These are phyloP conservation scores for Styphnolobium japonicum DNA, from an alignment of 306 rosid genomes.

Conservation along the genomic window DNA sequence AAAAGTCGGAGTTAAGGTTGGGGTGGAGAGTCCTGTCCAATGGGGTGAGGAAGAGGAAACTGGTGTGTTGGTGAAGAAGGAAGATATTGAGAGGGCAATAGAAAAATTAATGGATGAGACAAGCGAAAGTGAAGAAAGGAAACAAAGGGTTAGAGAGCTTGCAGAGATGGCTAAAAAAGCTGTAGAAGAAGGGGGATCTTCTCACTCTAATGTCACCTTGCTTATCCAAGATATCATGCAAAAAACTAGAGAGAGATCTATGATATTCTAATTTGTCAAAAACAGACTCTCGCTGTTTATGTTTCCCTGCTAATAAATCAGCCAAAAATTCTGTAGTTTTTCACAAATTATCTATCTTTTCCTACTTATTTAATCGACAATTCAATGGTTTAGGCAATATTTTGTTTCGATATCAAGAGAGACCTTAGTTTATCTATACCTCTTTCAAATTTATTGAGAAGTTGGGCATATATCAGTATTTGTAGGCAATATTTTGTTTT, in stretches of 20 bases:
- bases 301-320: too few species aligned
- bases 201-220: background rate
- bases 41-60: background rate
- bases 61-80: background rate
- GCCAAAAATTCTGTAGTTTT: too few species aligned
- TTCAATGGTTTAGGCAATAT: background rate
- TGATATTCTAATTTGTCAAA: background rate
- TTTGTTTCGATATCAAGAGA: background rate
- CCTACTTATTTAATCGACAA: too few species aligned
- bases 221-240: background rate
- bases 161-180: background rate
- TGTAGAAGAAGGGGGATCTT: background rate
- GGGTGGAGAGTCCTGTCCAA: background rate
- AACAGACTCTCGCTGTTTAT: background rate
- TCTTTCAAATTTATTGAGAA: too few species aligned
- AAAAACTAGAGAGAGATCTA: background rate
- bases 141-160: background rate
- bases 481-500: too few species aligned
- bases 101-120: background rate
- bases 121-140: background rate
- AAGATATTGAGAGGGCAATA: background rate
- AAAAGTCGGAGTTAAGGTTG: background rate
- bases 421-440: background rate
- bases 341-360: background rate
- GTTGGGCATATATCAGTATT: too few species aligned